Evolutionary conservation across 148 eudicot species (phyloP).

Genomic region (Vaccinium myrtillus): DNA sequence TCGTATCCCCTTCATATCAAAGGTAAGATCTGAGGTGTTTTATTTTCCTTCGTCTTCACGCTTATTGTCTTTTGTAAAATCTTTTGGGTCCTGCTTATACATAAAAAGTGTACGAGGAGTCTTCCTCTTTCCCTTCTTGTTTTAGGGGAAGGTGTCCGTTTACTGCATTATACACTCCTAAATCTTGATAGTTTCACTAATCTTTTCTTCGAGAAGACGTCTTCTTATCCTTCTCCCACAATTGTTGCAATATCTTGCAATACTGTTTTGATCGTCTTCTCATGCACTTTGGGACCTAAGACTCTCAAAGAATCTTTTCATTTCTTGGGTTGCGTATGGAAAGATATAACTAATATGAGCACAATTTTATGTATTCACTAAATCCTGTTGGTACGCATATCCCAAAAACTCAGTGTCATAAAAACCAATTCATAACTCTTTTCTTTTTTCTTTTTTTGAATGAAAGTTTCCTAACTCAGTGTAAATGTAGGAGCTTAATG

Average conservation of each 20-base stretch:
- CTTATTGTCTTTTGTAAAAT: background rate
- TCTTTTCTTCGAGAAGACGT: background rate
- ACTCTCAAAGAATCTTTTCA: no score
- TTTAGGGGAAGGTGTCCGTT: background rate
- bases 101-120: background rate
- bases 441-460: no score
- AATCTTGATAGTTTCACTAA: background rate
- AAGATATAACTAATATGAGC: no score
- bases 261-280: background rate
- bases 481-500: constrained; percentile 74
- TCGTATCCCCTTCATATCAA: constrained; percentile 92
- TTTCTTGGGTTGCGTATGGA: no score
- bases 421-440: background rate
- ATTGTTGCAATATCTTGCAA: background rate
- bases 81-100: background rate
- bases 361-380: no score
- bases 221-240: background rate
- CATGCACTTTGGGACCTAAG: no score
- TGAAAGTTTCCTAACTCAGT: background rate
- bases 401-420: no score
- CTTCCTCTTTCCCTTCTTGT: background rate
- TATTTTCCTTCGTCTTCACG: background rate
- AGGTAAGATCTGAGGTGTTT: constrained; percentile 38
- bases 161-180: background rate
- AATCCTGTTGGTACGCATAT: no score